phyloP scores from a whole-genome alignment of 352 stramenopile species.

The Pythium chondricola region DNA sequence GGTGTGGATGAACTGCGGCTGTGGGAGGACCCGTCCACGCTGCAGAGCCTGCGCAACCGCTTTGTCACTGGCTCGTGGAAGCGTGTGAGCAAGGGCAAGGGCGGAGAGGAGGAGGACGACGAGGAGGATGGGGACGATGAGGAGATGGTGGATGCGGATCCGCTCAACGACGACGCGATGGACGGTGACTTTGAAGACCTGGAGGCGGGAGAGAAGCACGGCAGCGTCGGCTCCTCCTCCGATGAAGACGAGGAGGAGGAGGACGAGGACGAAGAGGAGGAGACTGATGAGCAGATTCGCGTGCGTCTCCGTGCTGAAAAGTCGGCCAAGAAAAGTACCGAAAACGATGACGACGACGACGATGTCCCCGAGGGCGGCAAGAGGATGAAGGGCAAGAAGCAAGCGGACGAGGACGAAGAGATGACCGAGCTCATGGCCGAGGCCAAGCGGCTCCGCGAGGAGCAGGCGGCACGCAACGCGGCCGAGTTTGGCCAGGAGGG shows the following conservation, averaged over 20 bases:
- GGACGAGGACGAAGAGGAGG: slow-evolving; percentile 28
- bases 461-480: slow-evolving; percentile 81
- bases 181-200: slow-evolving; percentile 98
- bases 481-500: slow-evolving; percentile 95
- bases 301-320: slow-evolving; percentile 87
- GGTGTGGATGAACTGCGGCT: slow-evolving; percentile 62
- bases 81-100: slow-evolving; percentile 39
- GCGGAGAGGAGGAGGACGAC: slow-evolving; percentile 32
- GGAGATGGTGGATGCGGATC: slow-evolving; percentile 41
- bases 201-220: slow-evolving; percentile 88
- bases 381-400: slow-evolving; percentile 24
- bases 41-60: slow-evolving; percentile 85
- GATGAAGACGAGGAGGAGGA: slow-evolving; percentile 27
- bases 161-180: slow-evolving; percentile 85
- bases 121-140: slow-evolving; percentile 32
- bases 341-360: slow-evolving; percentile 66
- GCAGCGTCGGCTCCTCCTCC: slow-evolving; percentile 9
- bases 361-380: slow-evolving; percentile 24
- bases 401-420: slow-evolving; percentile 77
- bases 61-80: slow-evolving; percentile 98
- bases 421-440: slow-evolving; percentile 84
- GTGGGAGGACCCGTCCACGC: slow-evolving; percentile 62
- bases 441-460: slow-evolving; percentile 74
- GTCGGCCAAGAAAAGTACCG: slow-evolving; percentile 82
- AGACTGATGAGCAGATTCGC: slow-evolving; percentile 78